Evolutionary conservation across 441 rosid species (phyloP).

Genomic region (Bocquillonia castaneifolia): DNA sequence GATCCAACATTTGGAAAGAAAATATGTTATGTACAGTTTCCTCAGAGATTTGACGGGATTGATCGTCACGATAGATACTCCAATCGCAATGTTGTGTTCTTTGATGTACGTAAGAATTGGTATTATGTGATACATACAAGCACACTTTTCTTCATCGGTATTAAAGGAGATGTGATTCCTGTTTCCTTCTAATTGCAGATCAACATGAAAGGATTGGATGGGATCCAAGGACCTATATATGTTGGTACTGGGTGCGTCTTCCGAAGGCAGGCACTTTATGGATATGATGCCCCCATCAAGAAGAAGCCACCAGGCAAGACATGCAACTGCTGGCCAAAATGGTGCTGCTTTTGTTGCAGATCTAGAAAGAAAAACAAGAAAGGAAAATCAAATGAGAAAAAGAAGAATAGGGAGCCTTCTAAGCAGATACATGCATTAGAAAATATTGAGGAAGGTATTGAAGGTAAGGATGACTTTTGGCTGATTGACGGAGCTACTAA

Average conservation of each 20-base stretch:
- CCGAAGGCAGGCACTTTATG: constrained; percentile 91
- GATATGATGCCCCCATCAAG: constrained; percentile 76
- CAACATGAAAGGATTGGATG: constrained; percentile 97
- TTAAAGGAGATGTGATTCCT: constrained; percentile 7
- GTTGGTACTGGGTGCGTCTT: constrained; percentile 97
- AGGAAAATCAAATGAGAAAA: constrained; percentile 48
- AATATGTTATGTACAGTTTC: constrained; percentile 89
- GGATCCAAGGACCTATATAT: constrained; percentile 93
- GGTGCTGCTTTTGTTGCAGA: constrained; percentile 63
- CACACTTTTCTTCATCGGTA: background rate
- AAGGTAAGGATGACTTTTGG: constrained; percentile 42
- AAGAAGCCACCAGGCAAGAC: constrained; percentile 76
- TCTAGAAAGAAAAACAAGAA: constrained; percentile 57
- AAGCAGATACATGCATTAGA: constrained; percentile 78
- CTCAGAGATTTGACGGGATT: constrained; percentile 94
- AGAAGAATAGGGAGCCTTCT: constrained; percentile 49
- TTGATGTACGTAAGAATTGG: constrained; percentile 56
- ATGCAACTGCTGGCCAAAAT: constrained; percentile 89
- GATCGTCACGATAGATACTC: constrained; percentile 87
- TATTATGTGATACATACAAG: background rate
- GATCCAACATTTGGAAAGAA: constrained; percentile 85
- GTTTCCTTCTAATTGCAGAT: constrained; percentile 43
- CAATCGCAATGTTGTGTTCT: constrained; percentile 86
- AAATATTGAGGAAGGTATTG: constrained; percentile 71
- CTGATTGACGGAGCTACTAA: background rate